phyloP scores from a whole-genome alignment of 192 early-diverging fungal species.

The Phycomyces blakesleeanus region DNA sequence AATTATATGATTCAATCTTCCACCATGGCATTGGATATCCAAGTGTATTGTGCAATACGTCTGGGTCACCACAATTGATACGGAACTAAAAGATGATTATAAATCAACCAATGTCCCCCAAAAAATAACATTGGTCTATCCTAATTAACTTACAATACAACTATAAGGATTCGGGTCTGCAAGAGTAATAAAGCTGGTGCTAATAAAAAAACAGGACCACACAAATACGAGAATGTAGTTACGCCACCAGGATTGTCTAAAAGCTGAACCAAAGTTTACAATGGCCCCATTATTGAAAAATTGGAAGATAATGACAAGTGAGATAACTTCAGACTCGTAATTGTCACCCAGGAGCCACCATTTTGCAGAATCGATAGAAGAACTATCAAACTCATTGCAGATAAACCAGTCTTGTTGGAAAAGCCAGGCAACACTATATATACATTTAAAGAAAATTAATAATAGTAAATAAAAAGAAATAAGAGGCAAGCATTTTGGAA shows the following conservation, averaged over 20 bases:
- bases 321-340: constrained; percentile 65
- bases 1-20: constrained; percentile 56
- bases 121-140: no score
- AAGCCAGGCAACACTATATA: constrained; percentile 49
- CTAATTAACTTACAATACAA: constrained; percentile 25
- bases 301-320: constrained; percentile 63
- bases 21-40: constrained; percentile 35
- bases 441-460: background rate
- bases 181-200: constrained; percentile 50
- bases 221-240: constrained; percentile 60
- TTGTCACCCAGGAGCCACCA: constrained; percentile 88
- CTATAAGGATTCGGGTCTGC: constrained; percentile 55
- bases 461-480: no score
- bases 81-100: constrained; percentile 55
- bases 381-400: constrained; percentile 77
- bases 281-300: constrained; percentile 67
- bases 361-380: constrained; percentile 53
- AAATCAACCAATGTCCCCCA: no score
- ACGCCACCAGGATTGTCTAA: constrained; percentile 56
- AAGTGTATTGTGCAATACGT: constrained; percentile 31
- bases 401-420: constrained; percentile 72
- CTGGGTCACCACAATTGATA: constrained; percentile 65
- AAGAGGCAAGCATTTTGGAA: background rate
- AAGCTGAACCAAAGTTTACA: constrained; percentile 68
- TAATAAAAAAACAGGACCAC: constrained; percentile 45